These are phyloP conservation scores for Graphilbum fragrans DNA, from an alignment of 2,329 filamentous ascomycete genomes.

Conservation along the genomic window DNA sequence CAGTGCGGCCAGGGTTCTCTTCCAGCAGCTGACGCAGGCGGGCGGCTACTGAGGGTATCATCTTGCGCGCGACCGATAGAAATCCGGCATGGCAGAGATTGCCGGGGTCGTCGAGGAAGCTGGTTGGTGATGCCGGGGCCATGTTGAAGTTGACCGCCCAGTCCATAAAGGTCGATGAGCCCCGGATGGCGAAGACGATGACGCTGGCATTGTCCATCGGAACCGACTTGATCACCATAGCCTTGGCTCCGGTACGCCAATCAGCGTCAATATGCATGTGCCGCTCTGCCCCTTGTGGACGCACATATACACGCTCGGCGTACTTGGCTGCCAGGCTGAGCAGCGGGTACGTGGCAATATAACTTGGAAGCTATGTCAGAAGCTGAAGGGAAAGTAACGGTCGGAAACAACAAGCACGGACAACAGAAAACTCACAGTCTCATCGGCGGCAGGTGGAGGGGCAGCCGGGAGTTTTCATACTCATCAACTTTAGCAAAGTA, in stretches of 20 bases:
- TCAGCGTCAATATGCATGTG: slow-evolving; percentile 61
- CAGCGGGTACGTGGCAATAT: slow-evolving; percentile 64
- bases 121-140: slow-evolving; percentile 49
- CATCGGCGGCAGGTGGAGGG: slow-evolving; percentile 53
- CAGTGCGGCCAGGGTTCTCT: slow-evolving; percentile 55
- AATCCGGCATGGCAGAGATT: slow-evolving; percentile 78
- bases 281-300: slow-evolving; percentile 47
- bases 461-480: slow-evolving; percentile 67
- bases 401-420: too few relatives aligned
- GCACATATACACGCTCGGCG: slow-evolving; percentile 61
- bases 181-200: slow-evolving; percentile 75
- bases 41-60: slow-evolving; percentile 61
- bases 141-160: slow-evolving; percentile 75
- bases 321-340: slow-evolving; percentile 70
- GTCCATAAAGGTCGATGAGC: slow-evolving; percentile 69
- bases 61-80: slow-evolving; percentile 60
- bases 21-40: slow-evolving; percentile 57
- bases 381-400: not conserved
- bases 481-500: slow-evolving; percentile 67
- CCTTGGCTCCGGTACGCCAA: slow-evolving; percentile 64
- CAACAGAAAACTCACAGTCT: slow-evolving; percentile 39
- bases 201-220: slow-evolving; percentile 66
- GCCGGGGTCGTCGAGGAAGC: slow-evolving; percentile 65
- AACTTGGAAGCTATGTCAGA: slow-evolving; percentile 26
- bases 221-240: slow-evolving; percentile 74